Evolutionary conservation across 306 rosid genomes (phyloP).

Genomic region (Morella rubra): DNA sequence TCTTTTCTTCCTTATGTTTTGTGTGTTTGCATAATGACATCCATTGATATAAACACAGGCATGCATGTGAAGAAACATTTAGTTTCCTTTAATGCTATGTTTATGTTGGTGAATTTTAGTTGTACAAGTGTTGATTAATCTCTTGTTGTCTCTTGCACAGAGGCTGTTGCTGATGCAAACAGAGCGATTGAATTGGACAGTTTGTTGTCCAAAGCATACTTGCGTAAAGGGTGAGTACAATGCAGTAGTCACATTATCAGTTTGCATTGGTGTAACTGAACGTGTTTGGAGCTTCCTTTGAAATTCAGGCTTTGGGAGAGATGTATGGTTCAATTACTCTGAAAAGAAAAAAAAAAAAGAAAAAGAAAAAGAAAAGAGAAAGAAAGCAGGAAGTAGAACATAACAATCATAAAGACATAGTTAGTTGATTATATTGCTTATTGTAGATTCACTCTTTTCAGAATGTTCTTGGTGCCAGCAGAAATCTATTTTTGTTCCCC

Average conservation of each 20-base stretch:
- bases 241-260: background rate
- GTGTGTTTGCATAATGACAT: background rate
- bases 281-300: background rate
- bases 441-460: background rate
- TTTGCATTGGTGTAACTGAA: background rate
- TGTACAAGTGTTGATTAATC: background rate
- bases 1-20: background rate
- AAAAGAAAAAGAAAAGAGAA: background rate
- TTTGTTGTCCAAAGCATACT: conserved; percentile 59
- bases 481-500: background rate
- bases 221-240: conserved; percentile 75
- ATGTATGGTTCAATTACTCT: background rate
- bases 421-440: background rate
- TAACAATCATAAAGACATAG: background rate
- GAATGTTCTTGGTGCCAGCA: background rate
- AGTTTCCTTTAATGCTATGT: too few species aligned
- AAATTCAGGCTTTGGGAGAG: background rate
- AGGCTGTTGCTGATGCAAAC: conserved; percentile 80
- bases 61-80: too few species aligned
- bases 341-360: too few species aligned
- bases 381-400: background rate
- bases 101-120: background rate
- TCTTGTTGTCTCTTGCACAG: conserved; percentile 42
- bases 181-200: conserved; percentile 77
- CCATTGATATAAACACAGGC: background rate